Base-by-base conservation (phyloP, 177 flowering plant species). In the Vitis hybrid region DNA sequence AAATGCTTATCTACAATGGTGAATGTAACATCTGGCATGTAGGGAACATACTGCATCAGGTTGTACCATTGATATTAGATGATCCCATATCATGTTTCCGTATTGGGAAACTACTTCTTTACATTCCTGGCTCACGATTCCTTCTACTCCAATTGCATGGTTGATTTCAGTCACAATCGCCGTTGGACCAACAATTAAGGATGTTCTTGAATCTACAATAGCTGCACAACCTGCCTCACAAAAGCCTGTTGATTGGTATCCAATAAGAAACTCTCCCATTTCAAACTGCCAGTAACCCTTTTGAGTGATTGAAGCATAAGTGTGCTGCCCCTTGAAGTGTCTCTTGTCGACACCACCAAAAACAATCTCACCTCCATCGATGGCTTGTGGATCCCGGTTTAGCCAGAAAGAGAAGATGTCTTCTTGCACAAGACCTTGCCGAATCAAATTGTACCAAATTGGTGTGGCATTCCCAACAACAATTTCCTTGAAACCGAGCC, bases 211-310 rank as follows among this genome's bases (percentile, higher is more conserved):
- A 81, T 93, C 97, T 12, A 85, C 91, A 70, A 93, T 90, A 46
- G 97, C 91, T 70, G 95, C 80, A 79, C 95, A 93, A 6, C 97
- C 95, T 6, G 69, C 85, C 21, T 66, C 81, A 75, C 98, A 91
- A 57, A 85, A 84, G 52, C 93, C 97, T 75, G 95, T 88, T 72
- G 92, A 77, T 10, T 65, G 58, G 65, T 81, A 80, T 30, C 82
- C 94, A 48, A 93, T 74, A 12, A 89, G 79, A 76, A 93, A 71
- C 71, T 93, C 92, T 21, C 90, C 97, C 94, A 93, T 82, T 27
- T 89, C 83, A 74, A 93, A 81, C 98, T 93, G 96, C 98, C 97
- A 94, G 69, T 94, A 94, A 12, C 94, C 97, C 69, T 90, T 94
- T 64, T 72, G 12, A 54, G 94, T 89, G 17, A 94, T 81, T n/a